Evolutionary conservation across 805 yeast species (phyloP), one percentile per base, ranked within the genome.

Genomic region (Monosporozyma yasuniensis): DNA sequence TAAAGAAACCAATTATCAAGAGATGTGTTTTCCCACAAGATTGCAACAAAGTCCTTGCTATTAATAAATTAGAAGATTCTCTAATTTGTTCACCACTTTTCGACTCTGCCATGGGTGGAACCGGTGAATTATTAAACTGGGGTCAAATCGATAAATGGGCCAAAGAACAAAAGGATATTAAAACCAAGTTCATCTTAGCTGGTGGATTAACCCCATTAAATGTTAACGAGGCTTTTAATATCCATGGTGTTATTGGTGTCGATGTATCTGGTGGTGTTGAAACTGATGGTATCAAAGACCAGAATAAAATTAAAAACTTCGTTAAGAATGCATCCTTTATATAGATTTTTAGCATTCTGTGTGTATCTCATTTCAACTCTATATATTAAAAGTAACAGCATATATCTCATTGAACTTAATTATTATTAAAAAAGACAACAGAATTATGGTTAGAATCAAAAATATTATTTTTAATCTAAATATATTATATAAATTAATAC

Each of bases 231-330:
- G 95, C 95, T 0, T 64, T 77, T 11, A 56, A 61, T 0, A 46
- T 65, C 23, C 50, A 54, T 11, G 91, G 93, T 22, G 80, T 86
- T n/a, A 61, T 81, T 35, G 98, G 97, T 3, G 91, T 86, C 23
- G 99, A 91, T 67, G 98, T 93, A 6, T 84, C 96, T 60, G 89
- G 96, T 9, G 99, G 99, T 1, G 96, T 90, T 1, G 99, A 93
- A 63, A 79, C 83, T 0, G 61, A 79, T 42, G 96, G 96, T 2
- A 64, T 56, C 0, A 93, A 91, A 66, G 96, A 89, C 64, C 58
- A 71, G 45, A 62, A 49, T 0, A 91, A 89, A 67, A 79, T 91
- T 19, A 58, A 59, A 49, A 49, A 52, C 12, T 91, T 90, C 66
- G 70, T 91, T 35, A 5, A 35, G 6, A 35, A 35, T 16, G 39